phyloP scores from a whole-genome alignment of 352 stramenopile species.

The Pythium guiyangense region DNA sequence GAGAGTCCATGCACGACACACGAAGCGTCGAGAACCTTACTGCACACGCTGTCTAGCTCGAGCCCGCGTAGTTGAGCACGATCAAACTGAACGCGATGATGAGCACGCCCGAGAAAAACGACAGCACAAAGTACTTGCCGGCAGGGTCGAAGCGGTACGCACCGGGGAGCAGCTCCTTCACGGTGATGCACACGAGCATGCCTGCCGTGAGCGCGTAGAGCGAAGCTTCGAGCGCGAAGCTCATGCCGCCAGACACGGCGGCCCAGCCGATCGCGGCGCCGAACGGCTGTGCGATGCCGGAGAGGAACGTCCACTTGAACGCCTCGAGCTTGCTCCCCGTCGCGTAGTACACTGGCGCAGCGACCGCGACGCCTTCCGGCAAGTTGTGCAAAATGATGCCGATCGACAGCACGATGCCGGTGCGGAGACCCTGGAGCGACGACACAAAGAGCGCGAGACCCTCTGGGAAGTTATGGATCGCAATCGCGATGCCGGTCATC shows the following conservation, averaged over 20 bases:
- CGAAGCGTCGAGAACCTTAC: too few species aligned
- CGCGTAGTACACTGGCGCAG: constrained; percentile 94
- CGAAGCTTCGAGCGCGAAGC: constrained; percentile 63
- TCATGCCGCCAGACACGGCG: constrained; percentile 33
- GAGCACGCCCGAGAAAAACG: too few species aligned
- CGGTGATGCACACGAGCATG: constrained; percentile 93
- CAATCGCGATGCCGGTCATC: constrained; percentile 91
- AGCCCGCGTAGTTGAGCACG: too few species aligned
- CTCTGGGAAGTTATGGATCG: constrained; percentile 97
- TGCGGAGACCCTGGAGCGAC: constrained; percentile 79
- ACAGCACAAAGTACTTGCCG: too few species aligned
- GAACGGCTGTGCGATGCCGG: constrained; percentile 86
- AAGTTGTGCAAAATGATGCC: constrained; percentile 96
- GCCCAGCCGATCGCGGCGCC: constrained; percentile 87
- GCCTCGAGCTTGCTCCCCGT: constrained; percentile 89
- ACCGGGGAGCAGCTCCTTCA: constrained; percentile 88
- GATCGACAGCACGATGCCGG: constrained; percentile 88
- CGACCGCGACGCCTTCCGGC: constrained; percentile 92
- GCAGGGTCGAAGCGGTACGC: constrained; percentile 86
- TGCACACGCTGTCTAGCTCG: too few species aligned
- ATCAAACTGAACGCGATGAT: too few species aligned
- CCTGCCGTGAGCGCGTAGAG: constrained; percentile 91
- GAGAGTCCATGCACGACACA: too few species aligned
- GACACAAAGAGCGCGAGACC: constrained; percentile 94
- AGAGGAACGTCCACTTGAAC: constrained; percentile 89